These are phyloP conservation scores for Metarhizium anisopliae DNA, from an alignment of 2,329 filamentous ascomycete genomes.

Conservation along the genomic window DNA sequence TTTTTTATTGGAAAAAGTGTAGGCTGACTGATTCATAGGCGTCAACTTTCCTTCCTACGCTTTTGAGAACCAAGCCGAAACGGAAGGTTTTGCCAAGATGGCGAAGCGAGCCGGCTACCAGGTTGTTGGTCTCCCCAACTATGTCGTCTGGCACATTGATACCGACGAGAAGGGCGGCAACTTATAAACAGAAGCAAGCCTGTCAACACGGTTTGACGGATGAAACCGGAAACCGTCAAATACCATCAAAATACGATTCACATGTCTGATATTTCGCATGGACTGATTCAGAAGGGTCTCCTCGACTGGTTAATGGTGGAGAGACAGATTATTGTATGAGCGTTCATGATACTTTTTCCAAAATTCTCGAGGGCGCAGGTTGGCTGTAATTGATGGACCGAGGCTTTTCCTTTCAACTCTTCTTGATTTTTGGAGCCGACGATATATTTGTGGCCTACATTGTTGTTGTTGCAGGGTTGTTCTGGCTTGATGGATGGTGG, in stretches of 20 bases:
- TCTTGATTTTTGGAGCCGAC: background rate
- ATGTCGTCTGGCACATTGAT: constrained; percentile 97
- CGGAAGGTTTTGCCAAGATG: constrained; percentile 98
- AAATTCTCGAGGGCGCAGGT: constrained; percentile 1
- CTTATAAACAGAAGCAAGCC: constrained; percentile 23
- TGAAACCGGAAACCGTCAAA: background rate
- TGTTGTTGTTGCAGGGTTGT: background rate
- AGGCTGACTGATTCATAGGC: constrained; percentile 41
- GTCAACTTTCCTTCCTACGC: constrained; percentile 97
- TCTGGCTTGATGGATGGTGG: background rate
- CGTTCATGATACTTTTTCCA: constrained; percentile 15
- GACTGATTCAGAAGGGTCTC: constrained; percentile 11
- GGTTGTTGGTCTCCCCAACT: constrained; percentile 89
- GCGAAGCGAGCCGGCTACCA: constrained; percentile 90
- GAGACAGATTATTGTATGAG: constrained; percentile 14
- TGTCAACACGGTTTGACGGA: background rate
- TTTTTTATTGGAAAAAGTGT: background rate
- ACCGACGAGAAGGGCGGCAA: constrained; percentile 93
- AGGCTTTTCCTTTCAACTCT: background rate
- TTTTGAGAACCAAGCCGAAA: constrained; percentile 98
- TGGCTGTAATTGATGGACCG: background rate
- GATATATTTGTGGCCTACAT: background rate
- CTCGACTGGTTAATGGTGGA: constrained; percentile 10
- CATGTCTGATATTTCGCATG: constrained; percentile 14
- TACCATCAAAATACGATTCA: constrained; percentile 9